A percentile compares a stretch with the other conserved stretches of the same genome.
phyloP scores from a whole-genome alignment of 1,139 yeast genomes.

The Blastobotrys capitulatus region DNA sequence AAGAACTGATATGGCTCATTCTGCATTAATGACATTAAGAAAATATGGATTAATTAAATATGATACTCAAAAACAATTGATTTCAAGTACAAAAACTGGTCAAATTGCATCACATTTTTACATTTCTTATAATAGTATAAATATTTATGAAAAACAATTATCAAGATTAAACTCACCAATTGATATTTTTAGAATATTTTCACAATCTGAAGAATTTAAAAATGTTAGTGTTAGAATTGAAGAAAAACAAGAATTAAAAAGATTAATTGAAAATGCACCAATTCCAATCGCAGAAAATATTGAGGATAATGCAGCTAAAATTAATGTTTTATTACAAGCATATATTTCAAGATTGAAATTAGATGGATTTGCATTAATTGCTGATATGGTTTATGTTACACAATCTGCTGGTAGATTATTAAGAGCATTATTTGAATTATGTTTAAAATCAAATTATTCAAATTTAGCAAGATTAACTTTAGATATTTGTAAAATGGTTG shows the following conservation, averaged over 20 bases:
- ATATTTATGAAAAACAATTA: slow-evolving; percentile 51
- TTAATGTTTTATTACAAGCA: slow-evolving; percentile 75
- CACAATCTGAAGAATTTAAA: slow-evolving; percentile 80
- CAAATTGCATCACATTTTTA: slow-evolving; percentile 83
- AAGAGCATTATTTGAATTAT: slow-evolving; percentile 79
- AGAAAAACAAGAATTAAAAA: slow-evolving; percentile 71
- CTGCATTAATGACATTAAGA: slow-evolving; percentile 60
- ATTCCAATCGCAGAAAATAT: slow-evolving; percentile 74
- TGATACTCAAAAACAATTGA: slow-evolving; percentile 43
- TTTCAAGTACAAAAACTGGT: slow-evolving; percentile 70
- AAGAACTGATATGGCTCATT: slow-evolving; percentile 64
- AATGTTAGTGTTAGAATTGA: slow-evolving; percentile 81
- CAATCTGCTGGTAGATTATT: slow-evolving; percentile 90
- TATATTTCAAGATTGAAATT: slow-evolving; percentile 69
- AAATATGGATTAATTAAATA: slow-evolving; percentile 56
- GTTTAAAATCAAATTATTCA: slow-evolving; percentile 70
- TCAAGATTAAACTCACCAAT: slow-evolving; percentile 64
- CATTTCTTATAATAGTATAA: slow-evolving; percentile 67
- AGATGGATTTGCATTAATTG: slow-evolving; percentile 85
- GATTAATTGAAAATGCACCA: slow-evolving; percentile 71
- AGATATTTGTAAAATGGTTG: slow-evolving; percentile 74
- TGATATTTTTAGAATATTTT: slow-evolving; percentile 71
- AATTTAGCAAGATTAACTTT: slow-evolving; percentile 52
- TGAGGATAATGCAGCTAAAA: slow-evolving; percentile 71
- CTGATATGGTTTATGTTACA: slow-evolving; percentile 90